These are phyloP conservation scores for Aspergillus puulaauensis DNA, from an alignment of 2,329 filamentous ascomycete genomes.

Conservation along the genomic window DNA sequence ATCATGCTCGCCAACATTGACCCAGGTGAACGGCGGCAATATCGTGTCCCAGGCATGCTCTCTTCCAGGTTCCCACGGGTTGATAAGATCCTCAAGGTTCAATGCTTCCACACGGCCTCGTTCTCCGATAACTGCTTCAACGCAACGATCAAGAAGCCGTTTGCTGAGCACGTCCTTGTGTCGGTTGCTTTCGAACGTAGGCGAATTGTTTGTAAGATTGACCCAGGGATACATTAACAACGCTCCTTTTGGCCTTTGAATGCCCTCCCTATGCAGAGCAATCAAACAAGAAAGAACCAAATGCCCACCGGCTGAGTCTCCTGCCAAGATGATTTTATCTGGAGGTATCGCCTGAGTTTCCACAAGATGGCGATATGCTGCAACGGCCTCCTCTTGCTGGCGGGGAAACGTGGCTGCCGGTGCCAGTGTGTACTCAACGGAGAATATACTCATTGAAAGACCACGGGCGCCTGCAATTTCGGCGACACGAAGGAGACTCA, in stretches of 20 bases:
- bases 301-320: background rate
- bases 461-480: background rate
- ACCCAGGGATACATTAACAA: slow-evolving; percentile 2
- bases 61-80: background rate
- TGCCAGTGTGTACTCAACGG: background rate
- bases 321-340: background rate
- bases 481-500: background rate
- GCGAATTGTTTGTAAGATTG: background rate
- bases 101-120: background rate
- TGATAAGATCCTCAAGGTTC: background rate
- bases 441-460: background rate
- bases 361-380: background rate
- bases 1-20: background rate
- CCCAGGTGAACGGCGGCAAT: background rate
- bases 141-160: slow-evolving; percentile 4
- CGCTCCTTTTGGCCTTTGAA: background rate
- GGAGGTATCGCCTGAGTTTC: background rate
- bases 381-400: slow-evolving; percentile 1
- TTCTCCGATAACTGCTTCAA: background rate
- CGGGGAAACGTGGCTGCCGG: background rate
- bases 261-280: background rate
- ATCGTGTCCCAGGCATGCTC: background rate
- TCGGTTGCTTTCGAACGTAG: background rate
- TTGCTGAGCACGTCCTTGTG: slow-evolving; percentile 2
- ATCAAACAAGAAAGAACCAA: background rate